Evolutionary conservation across 2,329 filamentous ascomycete genomes (phyloP).

Genomic region (Neoarthrinium moseri): DNA sequence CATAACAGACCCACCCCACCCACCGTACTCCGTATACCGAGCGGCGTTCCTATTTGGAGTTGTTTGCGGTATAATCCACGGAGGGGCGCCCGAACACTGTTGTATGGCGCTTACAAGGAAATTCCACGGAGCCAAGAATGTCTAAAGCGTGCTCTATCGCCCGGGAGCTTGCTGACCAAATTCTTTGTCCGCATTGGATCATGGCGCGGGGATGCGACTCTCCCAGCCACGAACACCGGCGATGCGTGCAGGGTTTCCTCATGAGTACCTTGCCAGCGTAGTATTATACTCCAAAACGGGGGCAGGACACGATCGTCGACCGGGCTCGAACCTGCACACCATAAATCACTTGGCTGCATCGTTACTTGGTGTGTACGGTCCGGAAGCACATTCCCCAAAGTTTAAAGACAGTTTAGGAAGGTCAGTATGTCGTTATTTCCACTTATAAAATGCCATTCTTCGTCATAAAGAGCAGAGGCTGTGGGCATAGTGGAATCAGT

Average conservation of each 20-base stretch:
- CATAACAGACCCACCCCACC: background rate
- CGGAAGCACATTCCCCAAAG: background rate
- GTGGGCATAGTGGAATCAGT: background rate
- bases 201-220: background rate
- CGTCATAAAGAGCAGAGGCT: too few relatives aligned
- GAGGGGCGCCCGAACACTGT: background rate
- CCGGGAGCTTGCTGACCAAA: slow-evolving; percentile 3
- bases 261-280: background rate
- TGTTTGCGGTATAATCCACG: background rate
- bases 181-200: background rate
- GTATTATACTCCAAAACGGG: background rate
- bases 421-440: background rate
- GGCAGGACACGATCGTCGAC: background rate
- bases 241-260: background rate
- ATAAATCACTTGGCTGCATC: background rate
- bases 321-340: background rate
- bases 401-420: background rate
- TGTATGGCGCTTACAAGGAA: background rate
- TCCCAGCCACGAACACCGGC: background rate
- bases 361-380: background rate
- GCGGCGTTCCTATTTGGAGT: background rate
- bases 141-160: background rate
- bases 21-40: background rate
- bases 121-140: slow-evolving; percentile 2
- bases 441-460: background rate